phyloP scores from a whole-genome alignment of 306 rosid species.

The Lupinus albus region DNA sequence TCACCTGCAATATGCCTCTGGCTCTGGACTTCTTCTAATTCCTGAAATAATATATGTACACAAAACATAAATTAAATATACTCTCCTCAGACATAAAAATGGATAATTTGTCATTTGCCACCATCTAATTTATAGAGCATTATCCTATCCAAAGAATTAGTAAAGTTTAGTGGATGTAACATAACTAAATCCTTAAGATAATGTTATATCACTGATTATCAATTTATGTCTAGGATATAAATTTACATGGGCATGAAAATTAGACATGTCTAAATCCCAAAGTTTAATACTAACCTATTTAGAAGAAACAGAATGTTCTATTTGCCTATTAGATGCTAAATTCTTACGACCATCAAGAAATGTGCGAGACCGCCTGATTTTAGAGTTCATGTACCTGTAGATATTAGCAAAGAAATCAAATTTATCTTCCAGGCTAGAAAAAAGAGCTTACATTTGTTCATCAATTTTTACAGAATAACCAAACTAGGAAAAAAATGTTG shows the following conservation, averaged over 20 bases:
- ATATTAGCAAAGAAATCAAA: conserved; percentile 2
- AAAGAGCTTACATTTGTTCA: not conserved
- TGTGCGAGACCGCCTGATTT: conserved; percentile 60
- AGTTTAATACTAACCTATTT: conserved; percentile 49
- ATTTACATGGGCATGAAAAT: not conserved
- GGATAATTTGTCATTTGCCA: conserved; percentile 4
- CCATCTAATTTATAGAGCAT: not conserved
- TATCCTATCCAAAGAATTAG: too few relatives aligned
- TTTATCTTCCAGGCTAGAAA: not conserved
- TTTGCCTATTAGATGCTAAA: conserved; percentile 38
- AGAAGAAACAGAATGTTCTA: conserved; percentile 47
- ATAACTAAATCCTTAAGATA: too few relatives aligned
- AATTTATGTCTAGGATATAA: not conserved
- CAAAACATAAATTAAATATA: conserved; percentile 19
- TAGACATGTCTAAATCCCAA: conserved; percentile 21
- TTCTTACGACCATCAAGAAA: conserved; percentile 49
- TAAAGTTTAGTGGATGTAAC: too few relatives aligned
- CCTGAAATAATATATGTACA: conserved; percentile 47
- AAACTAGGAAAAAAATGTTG: not conserved
- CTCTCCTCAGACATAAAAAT: conserved; percentile 1
- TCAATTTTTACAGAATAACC: conserved; percentile 8
- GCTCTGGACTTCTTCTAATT: conserved; percentile 37
- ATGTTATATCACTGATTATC: too few relatives aligned
- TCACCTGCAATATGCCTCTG: conserved; percentile 47
- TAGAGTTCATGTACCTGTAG: conserved; percentile 62